These are phyloP conservation scores for Pleurotus ostreatus DNA, from an alignment of 768 basidiomycete genomes.

Conservation along the genomic window DNA sequence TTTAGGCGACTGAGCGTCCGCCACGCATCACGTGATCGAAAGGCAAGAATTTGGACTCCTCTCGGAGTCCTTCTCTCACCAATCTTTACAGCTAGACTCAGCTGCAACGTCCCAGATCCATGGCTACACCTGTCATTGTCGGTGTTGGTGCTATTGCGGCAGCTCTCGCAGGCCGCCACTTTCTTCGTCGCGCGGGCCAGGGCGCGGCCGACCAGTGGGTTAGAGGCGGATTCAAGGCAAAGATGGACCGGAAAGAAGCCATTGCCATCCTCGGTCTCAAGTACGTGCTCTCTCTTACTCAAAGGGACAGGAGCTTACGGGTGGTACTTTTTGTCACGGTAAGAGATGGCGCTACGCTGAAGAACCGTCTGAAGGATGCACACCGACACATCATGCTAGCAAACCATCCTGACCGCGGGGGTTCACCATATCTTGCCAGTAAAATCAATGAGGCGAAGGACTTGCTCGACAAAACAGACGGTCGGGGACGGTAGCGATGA, in stretches of 20 bases:
- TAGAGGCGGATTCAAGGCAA: conserved; percentile 90
- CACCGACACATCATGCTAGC: conserved; percentile 97
- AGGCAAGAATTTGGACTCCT: no score
- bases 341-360: conserved; percentile 81
- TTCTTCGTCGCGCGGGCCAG: conserved; percentile 57
- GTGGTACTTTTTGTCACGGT: neutral
- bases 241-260: conserved; percentile 96
- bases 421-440: conserved; percentile 96
- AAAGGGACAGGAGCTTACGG: no score
- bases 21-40: no score
- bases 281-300: conserved; percentile 44
- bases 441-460: conserved; percentile 99
- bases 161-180: conserved; percentile 68
- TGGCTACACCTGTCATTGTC: conserved; percentile 77
- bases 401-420: conserved; percentile 98
- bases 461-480: conserved; percentile 76
- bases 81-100: no score
- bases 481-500: conserved; percentile 32
- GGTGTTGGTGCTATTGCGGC: conserved; percentile 78
- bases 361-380: conserved; percentile 84
- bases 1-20: no score
- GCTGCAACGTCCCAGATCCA: conserved; percentile 21
- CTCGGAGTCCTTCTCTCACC: no score
- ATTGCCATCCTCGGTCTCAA: conserved; percentile 87
- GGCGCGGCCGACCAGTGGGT: conserved; percentile 79